These are phyloP conservation scores for Clarireedia homoeocarpa DNA, from an alignment of 2,329 filamentous ascomycete species.

Conservation along the genomic window DNA sequence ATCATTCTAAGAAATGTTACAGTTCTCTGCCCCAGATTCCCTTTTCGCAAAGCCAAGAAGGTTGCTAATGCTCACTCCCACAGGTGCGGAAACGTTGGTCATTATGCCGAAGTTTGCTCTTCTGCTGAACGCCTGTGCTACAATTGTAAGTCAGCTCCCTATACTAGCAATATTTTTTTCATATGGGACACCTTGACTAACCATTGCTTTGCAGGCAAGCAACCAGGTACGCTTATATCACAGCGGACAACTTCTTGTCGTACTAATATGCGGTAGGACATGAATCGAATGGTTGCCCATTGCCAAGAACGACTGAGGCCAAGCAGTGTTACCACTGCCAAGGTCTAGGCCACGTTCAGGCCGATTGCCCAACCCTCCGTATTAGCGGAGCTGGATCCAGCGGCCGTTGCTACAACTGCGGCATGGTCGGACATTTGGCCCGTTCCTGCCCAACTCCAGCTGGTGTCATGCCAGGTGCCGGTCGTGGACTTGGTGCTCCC, in stretches of 20 bases:
- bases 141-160: constrained; percentile 64
- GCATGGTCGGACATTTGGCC: constrained; percentile 85
- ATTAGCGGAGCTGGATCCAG: constrained; percentile 74
- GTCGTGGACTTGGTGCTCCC: constrained; percentile 57
- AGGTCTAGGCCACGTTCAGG: constrained; percentile 95
- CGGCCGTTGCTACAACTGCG: constrained; percentile 95
- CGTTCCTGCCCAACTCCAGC: constrained; percentile 78
- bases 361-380: constrained; percentile 94
- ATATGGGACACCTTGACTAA: constrained; percentile 5
- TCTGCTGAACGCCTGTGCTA: constrained; percentile 98
- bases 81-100: constrained; percentile 68
- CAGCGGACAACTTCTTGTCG: neutral
- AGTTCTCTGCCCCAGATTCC: too few relatives aligned
- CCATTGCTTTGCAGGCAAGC: constrained; percentile 52
- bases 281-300: constrained; percentile 95
- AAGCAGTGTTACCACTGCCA: constrained; percentile 99
- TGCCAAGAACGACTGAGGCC: constrained; percentile 92
- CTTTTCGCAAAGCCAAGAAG: too few relatives aligned
- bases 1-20: too few relatives aligned
- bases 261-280: constrained; percentile 50
- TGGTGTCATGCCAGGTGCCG: constrained; percentile 41
- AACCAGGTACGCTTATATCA: constrained; percentile 50
- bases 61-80: neutral
- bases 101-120: constrained; percentile 86
- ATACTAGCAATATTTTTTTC: too few relatives aligned